These are phyloP conservation scores for Aspergillus bertholletiae DNA, from an alignment of 495 filamentous ascomycete genomes.

Conservation along the genomic window DNA sequence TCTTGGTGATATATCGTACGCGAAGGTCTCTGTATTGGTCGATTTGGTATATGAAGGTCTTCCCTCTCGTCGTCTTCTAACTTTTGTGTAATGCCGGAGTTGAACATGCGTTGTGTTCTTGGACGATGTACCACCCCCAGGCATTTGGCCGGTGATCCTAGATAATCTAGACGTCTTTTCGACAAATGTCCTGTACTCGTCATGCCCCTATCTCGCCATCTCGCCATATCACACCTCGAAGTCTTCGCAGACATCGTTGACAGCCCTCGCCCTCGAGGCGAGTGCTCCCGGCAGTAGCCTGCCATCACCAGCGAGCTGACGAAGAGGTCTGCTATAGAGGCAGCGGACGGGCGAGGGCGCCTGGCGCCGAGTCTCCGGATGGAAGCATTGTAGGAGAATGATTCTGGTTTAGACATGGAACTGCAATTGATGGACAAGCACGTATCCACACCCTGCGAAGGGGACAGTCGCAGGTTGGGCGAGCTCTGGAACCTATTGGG, in stretches of 20 bases:
- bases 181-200: conserved; percentile 11
- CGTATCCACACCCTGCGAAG: conserved; percentile 44
- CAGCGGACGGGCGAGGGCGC: conserved; percentile 39
- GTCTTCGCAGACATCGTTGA: conserved; percentile 21
- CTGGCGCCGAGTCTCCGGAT: conserved; percentile 34
- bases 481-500: conserved; percentile 51
- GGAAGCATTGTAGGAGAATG: conserved; percentile 26
- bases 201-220: conserved; percentile 15
- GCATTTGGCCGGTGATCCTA: conserved; percentile 10
- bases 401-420: conserved; percentile 33
- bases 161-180: conserved; percentile 18
- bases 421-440: conserved; percentile 24
- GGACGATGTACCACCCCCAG: conserved; percentile 17
- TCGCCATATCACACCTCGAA: conserved; percentile 10
- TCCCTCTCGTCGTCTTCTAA: conserved; percentile 13
- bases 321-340: conserved; percentile 52
- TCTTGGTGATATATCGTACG: not conserved
- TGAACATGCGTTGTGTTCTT: conserved; percentile 30
- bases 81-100: conserved; percentile 22
- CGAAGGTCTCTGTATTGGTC: not conserved
- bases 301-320: conserved; percentile 63
- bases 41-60: conserved; percentile 1
- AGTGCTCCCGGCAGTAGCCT: conserved; percentile 57
- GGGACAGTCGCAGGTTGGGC: conserved; percentile 46
- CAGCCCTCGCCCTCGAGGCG: conserved; percentile 30